These are phyloP conservation scores for Stromatinia cepivora DNA, from an alignment of 2,329 filamentous ascomycete species.

Conservation along the genomic window DNA sequence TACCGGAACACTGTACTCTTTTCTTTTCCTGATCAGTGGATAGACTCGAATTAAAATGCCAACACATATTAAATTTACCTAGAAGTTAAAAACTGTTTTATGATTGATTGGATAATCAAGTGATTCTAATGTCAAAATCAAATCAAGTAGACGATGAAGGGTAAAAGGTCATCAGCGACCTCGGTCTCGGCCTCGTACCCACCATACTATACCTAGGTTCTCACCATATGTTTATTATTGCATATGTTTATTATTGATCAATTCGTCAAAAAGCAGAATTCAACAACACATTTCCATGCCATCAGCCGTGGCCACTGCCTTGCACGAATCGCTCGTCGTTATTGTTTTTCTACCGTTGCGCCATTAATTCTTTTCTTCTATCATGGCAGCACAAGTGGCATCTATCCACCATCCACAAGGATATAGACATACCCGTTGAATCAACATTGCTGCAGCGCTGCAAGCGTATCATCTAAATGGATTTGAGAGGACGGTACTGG, in stretches of 20 bases:
- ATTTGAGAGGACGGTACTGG: constrained; percentile 16
- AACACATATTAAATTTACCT: not conserved
- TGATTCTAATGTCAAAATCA: not conserved
- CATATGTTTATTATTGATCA: not conserved
- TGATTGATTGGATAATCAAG: constrained; percentile 3
- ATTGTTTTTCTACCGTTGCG: constrained; percentile 25
- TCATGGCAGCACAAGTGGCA: constrained; percentile 37
- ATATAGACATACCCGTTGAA: not conserved
- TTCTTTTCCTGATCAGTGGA: not conserved
- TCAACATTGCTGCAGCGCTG: constrained; percentile 25
- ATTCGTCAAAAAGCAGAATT: no score
- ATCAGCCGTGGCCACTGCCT: constrained; percentile 34
- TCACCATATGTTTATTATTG: not conserved
- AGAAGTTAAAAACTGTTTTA: not conserved
- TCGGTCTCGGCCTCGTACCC: not conserved
- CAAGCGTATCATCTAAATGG: not conserved
- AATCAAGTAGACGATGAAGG: not conserved
- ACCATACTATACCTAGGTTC: not conserved
- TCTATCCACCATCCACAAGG: not conserved
- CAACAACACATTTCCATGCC: constrained; percentile 1
- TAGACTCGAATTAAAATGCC: not conserved
- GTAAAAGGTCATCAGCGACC: not conserved
- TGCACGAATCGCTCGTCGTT: constrained; percentile 35
- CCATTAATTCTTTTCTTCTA: constrained; percentile 34
- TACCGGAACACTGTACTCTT: not conserved